Evolutionary conservation across 768 basidiomycete genomes (phyloP), one percentile per base, ranked within the genome.

Genomic region (Tulasnella sp.): DNA sequence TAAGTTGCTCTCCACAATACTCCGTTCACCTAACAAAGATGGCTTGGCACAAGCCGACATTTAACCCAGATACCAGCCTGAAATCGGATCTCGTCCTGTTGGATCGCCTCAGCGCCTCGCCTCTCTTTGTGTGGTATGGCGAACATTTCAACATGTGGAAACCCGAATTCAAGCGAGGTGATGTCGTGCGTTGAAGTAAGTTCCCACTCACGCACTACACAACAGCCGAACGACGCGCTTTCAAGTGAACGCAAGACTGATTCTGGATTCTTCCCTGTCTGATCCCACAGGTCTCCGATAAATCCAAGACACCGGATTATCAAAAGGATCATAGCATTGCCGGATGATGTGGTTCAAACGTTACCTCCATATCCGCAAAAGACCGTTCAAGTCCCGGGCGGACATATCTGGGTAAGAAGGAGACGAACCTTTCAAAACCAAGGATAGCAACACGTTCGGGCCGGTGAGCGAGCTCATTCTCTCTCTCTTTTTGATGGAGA

Each of bases 381-480:
- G 11, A 68, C 69, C 1, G 64, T 72, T 23, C 49, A 67, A 11
- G 68, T 73, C 54, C 72, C 72, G 5, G 66, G 66, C 8, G 71
- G 70, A 45, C 71, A 72, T 61, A 69, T 69, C 53, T 73, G 72
- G 72, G 72, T 73, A 9, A n/a, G 72, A 73, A 64, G 72, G 72
- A 1, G 72, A 73, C 61, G 70, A 70, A 41, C 65, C 65, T 27
- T 69, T 66, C 53, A 67, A 68, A 24, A 68, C 70, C 0, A 51
- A 65, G 10, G 72, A 73, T 60, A 69, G 68, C 19, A 73, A 73
- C 54, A 68, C 68, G 2, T 73, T 72, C 51, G 72, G 72, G 3
- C 70, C 72, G 15, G 70, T 71, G 19, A 27, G 56, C 51, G 69
- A 68, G 17, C 9, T 19, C 15, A 19, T 30, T 17, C 13, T n/a